phyloP scores from a whole-genome alignment of 2,329 filamentous ascomycete species.

The Aspergillus caelatus region DNA sequence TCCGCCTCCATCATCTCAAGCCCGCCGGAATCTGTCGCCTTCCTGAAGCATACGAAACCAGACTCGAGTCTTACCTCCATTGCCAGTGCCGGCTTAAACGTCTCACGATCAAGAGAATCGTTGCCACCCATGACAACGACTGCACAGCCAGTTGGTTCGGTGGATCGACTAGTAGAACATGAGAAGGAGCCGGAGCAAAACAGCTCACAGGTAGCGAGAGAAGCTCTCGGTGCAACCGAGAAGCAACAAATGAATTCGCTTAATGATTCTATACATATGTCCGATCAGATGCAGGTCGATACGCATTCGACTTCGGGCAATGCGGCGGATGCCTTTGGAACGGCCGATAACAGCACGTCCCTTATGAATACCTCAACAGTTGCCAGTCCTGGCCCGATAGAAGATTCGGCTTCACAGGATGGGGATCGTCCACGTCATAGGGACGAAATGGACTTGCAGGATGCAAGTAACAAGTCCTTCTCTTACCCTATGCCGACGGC shows the following conservation, averaged over 20 bases:
- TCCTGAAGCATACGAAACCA: slow-evolving; percentile 40
- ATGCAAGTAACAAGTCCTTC: slow-evolving; percentile 57
- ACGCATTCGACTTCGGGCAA: slow-evolving; percentile 58
- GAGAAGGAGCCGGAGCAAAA: slow-evolving; percentile 38
- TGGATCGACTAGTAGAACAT: slow-evolving; percentile 34
- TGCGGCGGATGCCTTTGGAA: slow-evolving; percentile 51
- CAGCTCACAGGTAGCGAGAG: slow-evolving; percentile 45
- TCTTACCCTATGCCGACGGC: slow-evolving; percentile 65
- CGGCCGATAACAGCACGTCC: slow-evolving; percentile 55
- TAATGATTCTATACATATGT: slow-evolving; percentile 54
- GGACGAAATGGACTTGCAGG: slow-evolving; percentile 41
- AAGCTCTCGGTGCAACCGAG: slow-evolving; percentile 43
- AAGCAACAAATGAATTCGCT: slow-evolving; percentile 41
- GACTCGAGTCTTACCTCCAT: slow-evolving; percentile 45
- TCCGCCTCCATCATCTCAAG: slow-evolving; percentile 33
- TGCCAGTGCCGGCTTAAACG: slow-evolving; percentile 46
- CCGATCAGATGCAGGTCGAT: slow-evolving; percentile 49
- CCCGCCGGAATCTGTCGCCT: slow-evolving; percentile 34
- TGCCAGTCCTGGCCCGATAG: slow-evolving; percentile 51
- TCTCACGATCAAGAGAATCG: slow-evolving; percentile 40
- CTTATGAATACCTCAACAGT: slow-evolving; percentile 54
- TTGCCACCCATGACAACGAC: slow-evolving; percentile 45
- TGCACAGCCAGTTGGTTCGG: slow-evolving; percentile 60
- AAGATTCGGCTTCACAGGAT: slow-evolving; percentile 47
- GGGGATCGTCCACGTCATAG: slow-evolving; percentile 44